Base-by-base conservation (phyloP, 2,329 filamentous ascomycete species). In the Thermoascus crustaceus region DNA sequence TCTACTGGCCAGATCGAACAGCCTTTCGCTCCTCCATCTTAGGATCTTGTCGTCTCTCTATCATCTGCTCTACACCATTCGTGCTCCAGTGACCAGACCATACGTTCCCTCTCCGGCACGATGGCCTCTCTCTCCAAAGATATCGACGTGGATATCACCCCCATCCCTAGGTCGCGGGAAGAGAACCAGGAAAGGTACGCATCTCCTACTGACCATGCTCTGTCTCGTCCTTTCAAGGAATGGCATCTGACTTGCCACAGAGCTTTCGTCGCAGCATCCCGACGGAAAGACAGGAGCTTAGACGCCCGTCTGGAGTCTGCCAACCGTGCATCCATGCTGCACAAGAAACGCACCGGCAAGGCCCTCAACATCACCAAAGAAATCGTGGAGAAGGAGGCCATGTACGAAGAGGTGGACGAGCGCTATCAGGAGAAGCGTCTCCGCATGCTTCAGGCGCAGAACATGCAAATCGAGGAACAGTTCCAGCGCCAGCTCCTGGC, bases 401-500 rank as follows among this genome's bases (percentile, higher is more conserved):
- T 94, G 85, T 95, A 95, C 55, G 87, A 94, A 53, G 88, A 94
- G 59, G 85, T 94, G 53, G 87, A 94, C 35, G 85, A 94, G 47
- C 83, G 88, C 38, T 61, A 61, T 32, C 57, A 60, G 37, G 57
- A 61, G 34, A 62, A 61, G 38, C 54, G 58, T 20, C 54, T 58
- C 26, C 54, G 52, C n/a, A 57, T 61, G 49, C 47, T 62, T 31
- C 56, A 61, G 25, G 54, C 51, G 4, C 58, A 62, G 42, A 61
- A 55, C 39, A 45, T 52, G 45, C 52, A 60, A 40, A 53, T 62
- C 31, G 54, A 63, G 39, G 50, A 53, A 32, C 54, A 61, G 30
- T 57, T 63, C 35, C 50, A 58, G 22, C 52, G 53, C 17, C 57
- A 61, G 26, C 44, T 62, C 3, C 46, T 61, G n/a, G 52, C 54